These are phyloP conservation scores for Apiospora kogelbergensis DNA, from an alignment of 2,329 filamentous ascomycete genomes.

Conservation along the genomic window DNA sequence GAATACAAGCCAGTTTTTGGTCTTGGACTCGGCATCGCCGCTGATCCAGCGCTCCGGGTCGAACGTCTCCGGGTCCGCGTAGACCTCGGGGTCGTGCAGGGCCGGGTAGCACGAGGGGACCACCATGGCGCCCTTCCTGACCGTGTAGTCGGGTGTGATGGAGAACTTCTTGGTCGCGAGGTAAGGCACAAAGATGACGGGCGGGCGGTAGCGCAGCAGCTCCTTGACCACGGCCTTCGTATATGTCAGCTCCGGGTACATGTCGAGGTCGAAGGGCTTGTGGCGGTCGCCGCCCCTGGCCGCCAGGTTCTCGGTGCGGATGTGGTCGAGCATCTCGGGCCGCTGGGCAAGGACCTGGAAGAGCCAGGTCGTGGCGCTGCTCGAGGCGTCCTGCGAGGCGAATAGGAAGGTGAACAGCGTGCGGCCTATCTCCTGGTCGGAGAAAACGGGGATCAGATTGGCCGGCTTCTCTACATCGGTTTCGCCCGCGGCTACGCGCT, in stretches of 20 bases:
- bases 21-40: slow-evolving; percentile 49
- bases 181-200: slow-evolving; percentile 56
- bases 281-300: slow-evolving; percentile 41
- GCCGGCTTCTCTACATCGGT: slow-evolving; percentile 39
- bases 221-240: slow-evolving; percentile 55
- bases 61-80: slow-evolving; percentile 46
- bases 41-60: slow-evolving; percentile 54
- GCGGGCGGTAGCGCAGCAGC: slow-evolving; percentile 50
- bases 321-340: slow-evolving; percentile 45
- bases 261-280: slow-evolving; percentile 40
- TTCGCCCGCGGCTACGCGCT: slow-evolving; percentile 61
- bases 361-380: slow-evolving; percentile 52
- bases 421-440: slow-evolving; percentile 47
- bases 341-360: slow-evolving; percentile 53
- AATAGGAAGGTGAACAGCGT: slow-evolving; percentile 56
- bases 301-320: slow-evolving; percentile 48
- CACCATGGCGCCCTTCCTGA: slow-evolving; percentile 48
- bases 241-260: slow-evolving; percentile 48
- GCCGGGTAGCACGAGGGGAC: slow-evolving; percentile 52
- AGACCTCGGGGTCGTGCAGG: slow-evolving; percentile 48
- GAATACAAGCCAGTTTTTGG: slow-evolving; percentile 55
- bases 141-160: slow-evolving; percentile 46
- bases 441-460: slow-evolving; percentile 50
- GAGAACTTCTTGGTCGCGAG: slow-evolving; percentile 47
- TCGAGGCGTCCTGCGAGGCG: slow-evolving; percentile 53